Evolutionary conservation across 495 filamentous ascomycete genomes (phyloP).

Genomic region (Penicillium lagena): DNA sequence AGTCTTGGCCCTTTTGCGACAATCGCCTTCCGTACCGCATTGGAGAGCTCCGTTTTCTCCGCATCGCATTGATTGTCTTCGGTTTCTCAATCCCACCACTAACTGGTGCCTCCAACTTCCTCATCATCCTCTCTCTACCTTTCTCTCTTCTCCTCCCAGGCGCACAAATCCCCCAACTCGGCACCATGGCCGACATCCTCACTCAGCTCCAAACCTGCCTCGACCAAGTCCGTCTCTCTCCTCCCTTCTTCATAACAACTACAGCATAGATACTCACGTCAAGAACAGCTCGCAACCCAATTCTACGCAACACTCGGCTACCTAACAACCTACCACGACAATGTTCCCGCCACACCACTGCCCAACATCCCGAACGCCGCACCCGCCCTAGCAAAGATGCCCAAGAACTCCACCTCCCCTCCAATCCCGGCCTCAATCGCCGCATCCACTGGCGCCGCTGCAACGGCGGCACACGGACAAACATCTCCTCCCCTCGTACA

Average conservation of each 20-base stretch:
- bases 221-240: slow-evolving; percentile 59
- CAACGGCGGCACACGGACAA: slow-evolving; percentile 12
- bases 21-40: slow-evolving; percentile 14
- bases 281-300: slow-evolving; percentile 70
- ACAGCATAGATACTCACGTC: slow-evolving; percentile 1
- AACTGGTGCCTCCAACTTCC: slow-evolving; percentile 1
- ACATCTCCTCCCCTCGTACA: slow-evolving; percentile 21
- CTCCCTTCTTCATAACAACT: slow-evolving; percentile 1
- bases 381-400: slow-evolving; percentile 34
- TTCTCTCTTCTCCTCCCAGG: neutral
- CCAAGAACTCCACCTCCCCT: slow-evolving; percentile 34
- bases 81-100: slow-evolving; percentile 7
- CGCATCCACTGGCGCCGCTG: slow-evolving; percentile 15
- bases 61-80: slow-evolving; percentile 5
- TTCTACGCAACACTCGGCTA: slow-evolving; percentile 84
- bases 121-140: neutral
- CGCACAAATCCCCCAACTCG: slow-evolving; percentile 1
- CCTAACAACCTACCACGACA: slow-evolving; percentile 73
- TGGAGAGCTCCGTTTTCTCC: slow-evolving; percentile 18
- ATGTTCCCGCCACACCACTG: slow-evolving; percentile 55
- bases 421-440: slow-evolving; percentile 33
- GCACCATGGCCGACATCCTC: slow-evolving; percentile 76
- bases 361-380: slow-evolving; percentile 51
- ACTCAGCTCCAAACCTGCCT: slow-evolving; percentile 94
- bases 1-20: too few relatives aligned